These are phyloP conservation scores for Selaginella tamariscina DNA, from an alignment of 75 land plant genomes.

Conservation along the genomic window DNA sequence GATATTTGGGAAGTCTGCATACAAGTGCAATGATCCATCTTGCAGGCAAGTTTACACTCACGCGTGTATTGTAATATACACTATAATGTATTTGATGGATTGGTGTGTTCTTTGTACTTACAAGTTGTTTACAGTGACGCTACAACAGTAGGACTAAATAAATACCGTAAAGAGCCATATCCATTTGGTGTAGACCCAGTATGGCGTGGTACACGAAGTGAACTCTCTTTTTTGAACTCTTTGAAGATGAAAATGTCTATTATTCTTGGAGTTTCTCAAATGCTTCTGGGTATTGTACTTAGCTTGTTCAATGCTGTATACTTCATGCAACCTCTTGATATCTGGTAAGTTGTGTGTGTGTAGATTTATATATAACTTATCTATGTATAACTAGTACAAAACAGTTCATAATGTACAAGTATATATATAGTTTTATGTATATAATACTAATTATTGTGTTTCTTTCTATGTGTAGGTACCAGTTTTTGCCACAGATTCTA, in stretches of 20 bases:
- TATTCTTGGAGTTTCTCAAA: slow-evolving; percentile 85
- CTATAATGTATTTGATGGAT: too few relatives aligned
- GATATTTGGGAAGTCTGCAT: slow-evolving; percentile 72
- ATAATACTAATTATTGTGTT: background rate
- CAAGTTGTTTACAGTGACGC: slow-evolving; percentile 43
- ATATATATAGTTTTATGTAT: too few relatives aligned
- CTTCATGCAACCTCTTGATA: slow-evolving; percentile 46
- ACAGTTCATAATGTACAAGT: too few relatives aligned
- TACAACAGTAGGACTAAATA: slow-evolving; percentile 53
- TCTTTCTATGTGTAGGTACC: slow-evolving; percentile 46
- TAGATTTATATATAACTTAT: too few relatives aligned
- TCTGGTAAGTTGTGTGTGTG: slow-evolving; percentile 45
- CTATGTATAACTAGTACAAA: too few relatives aligned
- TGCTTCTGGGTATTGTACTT: slow-evolving; percentile 84
- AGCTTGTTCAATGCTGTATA: slow-evolving; percentile 86
- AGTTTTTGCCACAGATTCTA: slow-evolving; percentile 87
- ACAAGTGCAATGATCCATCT: slow-evolving; percentile 64
- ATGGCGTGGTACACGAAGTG: slow-evolving; percentile 90
- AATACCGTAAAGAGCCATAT: slow-evolving; percentile 46
- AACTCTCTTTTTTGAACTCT: slow-evolving; percentile 87
- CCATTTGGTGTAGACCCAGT: slow-evolving; percentile 92
- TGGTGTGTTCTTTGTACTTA: background rate
- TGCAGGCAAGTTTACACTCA: slow-evolving; percentile 61
- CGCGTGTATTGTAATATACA: too few relatives aligned
- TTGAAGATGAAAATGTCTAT: slow-evolving; percentile 99